A percentile compares a stretch with the other conserved stretches of the same genome.
phyloP scores from a whole-genome alignment of 2,329 filamentous ascomycete genomes.

The Hirsutella thompsonii region DNA sequence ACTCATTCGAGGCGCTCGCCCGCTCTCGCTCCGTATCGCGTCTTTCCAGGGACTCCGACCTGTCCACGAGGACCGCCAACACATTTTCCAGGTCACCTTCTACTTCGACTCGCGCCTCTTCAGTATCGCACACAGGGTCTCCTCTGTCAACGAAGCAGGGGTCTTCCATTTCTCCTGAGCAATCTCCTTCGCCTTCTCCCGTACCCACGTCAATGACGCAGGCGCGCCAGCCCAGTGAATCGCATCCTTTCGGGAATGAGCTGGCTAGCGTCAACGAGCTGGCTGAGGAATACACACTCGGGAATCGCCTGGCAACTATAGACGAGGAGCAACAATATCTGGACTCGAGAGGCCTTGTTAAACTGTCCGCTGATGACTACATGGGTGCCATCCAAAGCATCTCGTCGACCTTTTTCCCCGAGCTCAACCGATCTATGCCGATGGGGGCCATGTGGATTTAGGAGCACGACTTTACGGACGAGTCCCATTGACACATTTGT shows the following conservation, averaged over 20 bases:
- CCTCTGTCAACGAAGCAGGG: slow-evolving; percentile 15
- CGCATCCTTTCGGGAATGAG: slow-evolving; percentile 78
- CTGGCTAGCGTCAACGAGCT: slow-evolving; percentile 86
- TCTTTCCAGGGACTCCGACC: slow-evolving; percentile 39
- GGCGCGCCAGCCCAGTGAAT: slow-evolving; percentile 22
- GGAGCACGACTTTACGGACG: neutral
- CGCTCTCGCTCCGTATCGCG: slow-evolving; percentile 50
- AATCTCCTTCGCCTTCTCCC: slow-evolving; percentile 5
- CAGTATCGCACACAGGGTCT: slow-evolving; percentile 25
- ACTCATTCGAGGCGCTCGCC: slow-evolving; percentile 59
- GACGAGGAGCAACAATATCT: slow-evolving; percentile 59
- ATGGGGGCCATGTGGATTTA: slow-evolving; percentile 37
- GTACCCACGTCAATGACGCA: slow-evolving; percentile 20
- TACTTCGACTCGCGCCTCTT: slow-evolving; percentile 38
- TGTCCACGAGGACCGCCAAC: slow-evolving; percentile 42
- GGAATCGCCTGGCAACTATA: slow-evolving; percentile 43
- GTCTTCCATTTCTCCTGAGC: slow-evolving; percentile 3
- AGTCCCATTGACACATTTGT: slow-evolving; percentile 1
- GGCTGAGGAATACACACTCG: slow-evolving; percentile 71
- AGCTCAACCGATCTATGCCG: slow-evolving; percentile 17
- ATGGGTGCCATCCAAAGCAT: slow-evolving; percentile 64
- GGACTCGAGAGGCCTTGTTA: slow-evolving; percentile 53
- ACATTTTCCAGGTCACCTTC: slow-evolving; percentile 45
- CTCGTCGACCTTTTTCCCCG: slow-evolving; percentile 45
- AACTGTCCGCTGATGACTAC: slow-evolving; percentile 73